These are phyloP conservation scores for Ganoderma resinaceum DNA, from an alignment of 1,284 basidiomycete genomes.

Conservation along the genomic window DNA sequence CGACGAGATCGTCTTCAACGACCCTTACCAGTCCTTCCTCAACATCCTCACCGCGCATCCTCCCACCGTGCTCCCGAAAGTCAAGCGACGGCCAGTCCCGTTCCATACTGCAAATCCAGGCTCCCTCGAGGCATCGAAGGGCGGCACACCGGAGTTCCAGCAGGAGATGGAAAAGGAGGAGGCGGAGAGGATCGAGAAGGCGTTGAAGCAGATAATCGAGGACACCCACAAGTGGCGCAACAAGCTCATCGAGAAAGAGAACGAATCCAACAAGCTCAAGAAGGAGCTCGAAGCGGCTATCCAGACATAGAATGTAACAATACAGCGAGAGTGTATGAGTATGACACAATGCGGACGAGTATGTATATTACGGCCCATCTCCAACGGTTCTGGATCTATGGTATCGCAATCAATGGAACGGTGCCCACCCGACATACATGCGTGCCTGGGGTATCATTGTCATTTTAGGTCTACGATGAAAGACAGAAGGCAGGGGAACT, in stretches of 20 bases:
- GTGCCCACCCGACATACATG: slow-evolving; percentile 89
- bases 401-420: slow-evolving; percentile 67
- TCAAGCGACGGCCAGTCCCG: slow-evolving; percentile 68
- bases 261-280: slow-evolving; percentile 69
- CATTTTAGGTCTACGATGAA: slow-evolving; percentile 50
- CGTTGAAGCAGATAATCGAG: slow-evolving; percentile 69
- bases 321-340: slow-evolving; percentile 28
- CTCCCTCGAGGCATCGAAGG: slow-evolving; percentile 68
- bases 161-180: slow-evolving; percentile 88
- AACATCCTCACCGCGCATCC: slow-evolving; percentile 83
- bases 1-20: slow-evolving; percentile 97
- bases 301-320: slow-evolving; percentile 20
- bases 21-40: slow-evolving; percentile 91
- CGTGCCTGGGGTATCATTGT: slow-evolving; percentile 55
- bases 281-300: slow-evolving; percentile 50
- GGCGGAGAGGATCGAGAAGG: slow-evolving; percentile 80
- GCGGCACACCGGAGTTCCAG: slow-evolving; percentile 82
- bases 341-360: slow-evolving; percentile 24
- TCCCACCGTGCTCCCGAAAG: slow-evolving; percentile 82
- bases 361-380: slow-evolving; percentile 5
- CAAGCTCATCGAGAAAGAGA: slow-evolving; percentile 76
- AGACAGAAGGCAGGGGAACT: slow-evolving; percentile 38
- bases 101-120: slow-evolving; percentile 72
- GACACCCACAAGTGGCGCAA: slow-evolving; percentile 68
- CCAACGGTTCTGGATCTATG: not conserved